Conservation (phyloP, 352 stramenopile genomes). For the Phytophthora palmivora region DNA sequence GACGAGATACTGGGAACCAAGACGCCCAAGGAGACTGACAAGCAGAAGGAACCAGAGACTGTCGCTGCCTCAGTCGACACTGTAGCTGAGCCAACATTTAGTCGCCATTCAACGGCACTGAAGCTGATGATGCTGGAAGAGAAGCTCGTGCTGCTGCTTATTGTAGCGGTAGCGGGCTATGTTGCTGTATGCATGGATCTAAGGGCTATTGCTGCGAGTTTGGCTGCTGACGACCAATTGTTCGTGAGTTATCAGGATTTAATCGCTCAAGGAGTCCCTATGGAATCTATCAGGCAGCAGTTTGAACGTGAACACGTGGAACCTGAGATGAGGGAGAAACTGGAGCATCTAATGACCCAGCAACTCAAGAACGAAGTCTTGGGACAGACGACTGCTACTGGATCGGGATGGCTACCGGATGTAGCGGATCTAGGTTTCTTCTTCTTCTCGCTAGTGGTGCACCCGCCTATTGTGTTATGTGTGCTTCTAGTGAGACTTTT, state of each 20-base stretch:
- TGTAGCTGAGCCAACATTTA: slow-evolving; percentile 52
- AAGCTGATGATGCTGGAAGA: slow-evolving; percentile 62
- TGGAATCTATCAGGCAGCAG: slow-evolving; percentile 74
- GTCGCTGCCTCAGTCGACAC: background rate
- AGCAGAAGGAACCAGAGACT: background rate
- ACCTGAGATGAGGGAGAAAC: slow-evolving; percentile 43
- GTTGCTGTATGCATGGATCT: slow-evolving; percentile 61
- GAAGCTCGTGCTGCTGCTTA: slow-evolving; percentile 61
- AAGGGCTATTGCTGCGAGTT: slow-evolving; percentile 49
- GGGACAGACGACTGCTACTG: slow-evolving; percentile 6
- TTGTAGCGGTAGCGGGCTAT: slow-evolving; percentile 59
- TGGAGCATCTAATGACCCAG: slow-evolving; percentile 58
- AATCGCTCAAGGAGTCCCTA: slow-evolving; percentile 58
- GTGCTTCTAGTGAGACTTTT: slow-evolving; percentile 69
- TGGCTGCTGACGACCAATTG: slow-evolving; percentile 53
- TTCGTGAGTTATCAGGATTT: slow-evolving; percentile 73
- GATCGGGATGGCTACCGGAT: slow-evolving; percentile 56
- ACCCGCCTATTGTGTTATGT: slow-evolving; percentile 71
- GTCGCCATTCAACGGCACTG: slow-evolving; percentile 60
- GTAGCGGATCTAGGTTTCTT: slow-evolving; percentile 58
- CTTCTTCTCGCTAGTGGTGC: slow-evolving; percentile 54
- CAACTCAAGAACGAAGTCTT: slow-evolving; percentile 46
- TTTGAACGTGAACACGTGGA: slow-evolving; percentile 76
- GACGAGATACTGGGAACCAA: slow-evolving; percentile 53
- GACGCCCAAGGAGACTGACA: background rate